Evolutionary conservation across 2,329 filamentous ascomycete genomes (phyloP).

Genomic region (Aspergillus vadensis): DNA sequence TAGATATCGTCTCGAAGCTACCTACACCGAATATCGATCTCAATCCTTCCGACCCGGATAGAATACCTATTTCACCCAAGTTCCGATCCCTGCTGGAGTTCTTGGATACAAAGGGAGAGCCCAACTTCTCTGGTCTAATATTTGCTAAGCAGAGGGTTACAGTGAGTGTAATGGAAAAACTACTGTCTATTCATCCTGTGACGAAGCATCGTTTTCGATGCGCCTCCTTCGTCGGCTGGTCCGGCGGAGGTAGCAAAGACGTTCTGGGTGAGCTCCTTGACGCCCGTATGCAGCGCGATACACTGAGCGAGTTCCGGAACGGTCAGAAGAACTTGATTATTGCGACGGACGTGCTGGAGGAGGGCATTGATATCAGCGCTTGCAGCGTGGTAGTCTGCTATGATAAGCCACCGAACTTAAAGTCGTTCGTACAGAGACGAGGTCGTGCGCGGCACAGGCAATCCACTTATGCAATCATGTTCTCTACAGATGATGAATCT

Average conservation of each 20-base stretch:
- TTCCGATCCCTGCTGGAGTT: constrained; percentile 59
- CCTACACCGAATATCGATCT: constrained; percentile 20
- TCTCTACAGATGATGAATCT: constrained; percentile 40
- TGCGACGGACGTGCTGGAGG: constrained; percentile 60
- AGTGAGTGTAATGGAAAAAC: constrained; percentile 60
- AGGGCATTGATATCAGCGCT: constrained; percentile 63
- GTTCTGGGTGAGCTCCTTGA: constrained; percentile 54
- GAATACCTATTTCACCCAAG: constrained; percentile 58
- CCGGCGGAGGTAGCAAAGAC: constrained; percentile 45
- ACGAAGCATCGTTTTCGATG: constrained; percentile 49
- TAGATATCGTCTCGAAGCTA: constrained; percentile 39
- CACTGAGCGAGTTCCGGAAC: constrained; percentile 56
- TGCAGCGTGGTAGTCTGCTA: constrained; percentile 68
- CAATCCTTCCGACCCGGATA: constrained; percentile 5
- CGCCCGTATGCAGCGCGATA: constrained; percentile 51
- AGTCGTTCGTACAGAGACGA: constrained; percentile 66
- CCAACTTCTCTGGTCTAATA: constrained; percentile 61
- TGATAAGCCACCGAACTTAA: constrained; percentile 62
- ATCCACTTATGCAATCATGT: constrained; percentile 58
- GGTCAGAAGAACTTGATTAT: constrained; percentile 61
- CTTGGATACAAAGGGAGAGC: constrained; percentile 43
- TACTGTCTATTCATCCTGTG: constrained; percentile 58
- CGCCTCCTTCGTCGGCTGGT: constrained; percentile 50
- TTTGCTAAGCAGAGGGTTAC: constrained; percentile 67
- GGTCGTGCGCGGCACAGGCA: constrained; percentile 62